Conservation (phyloP, 106 monocot species). For the Agapanthus africanus region DNA sequence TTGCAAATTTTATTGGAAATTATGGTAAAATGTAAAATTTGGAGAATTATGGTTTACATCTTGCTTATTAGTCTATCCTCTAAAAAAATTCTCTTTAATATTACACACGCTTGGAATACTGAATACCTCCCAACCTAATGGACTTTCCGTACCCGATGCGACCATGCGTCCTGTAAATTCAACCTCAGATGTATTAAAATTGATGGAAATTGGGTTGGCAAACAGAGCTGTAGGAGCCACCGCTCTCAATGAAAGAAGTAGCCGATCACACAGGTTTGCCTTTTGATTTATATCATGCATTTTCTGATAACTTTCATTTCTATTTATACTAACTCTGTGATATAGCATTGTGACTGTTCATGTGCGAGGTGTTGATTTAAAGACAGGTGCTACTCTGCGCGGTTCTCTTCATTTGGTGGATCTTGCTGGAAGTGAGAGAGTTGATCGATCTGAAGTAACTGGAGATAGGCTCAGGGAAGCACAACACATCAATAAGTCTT, state of each 20-base stretch:
- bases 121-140: slow-evolving; percentile 43
- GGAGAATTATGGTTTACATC: too few relatives aligned
- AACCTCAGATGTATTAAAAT: slow-evolving; percentile 49
- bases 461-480: slow-evolving; percentile 85
- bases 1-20: too few relatives aligned
- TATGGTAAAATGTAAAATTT: too few relatives aligned
- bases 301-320: neutral
- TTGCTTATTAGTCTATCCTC: too few relatives aligned
- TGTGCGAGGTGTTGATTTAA: slow-evolving; percentile 53
- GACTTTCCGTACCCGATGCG: slow-evolving; percentile 73
- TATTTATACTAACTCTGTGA: neutral
- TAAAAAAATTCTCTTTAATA: too few relatives aligned
- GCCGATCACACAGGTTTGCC: slow-evolving; percentile 70
- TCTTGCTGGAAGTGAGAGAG: slow-evolving; percentile 91
- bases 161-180: slow-evolving; percentile 57
- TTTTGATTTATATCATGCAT: neutral
- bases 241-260: slow-evolving; percentile 73
- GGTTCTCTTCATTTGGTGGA: slow-evolving; percentile 73
- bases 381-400: slow-evolving; percentile 36
- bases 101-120: slow-evolving; percentile 60
- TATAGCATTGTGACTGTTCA: slow-evolving; percentile 70
- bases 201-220: slow-evolving; percentile 51
- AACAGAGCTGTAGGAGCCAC: slow-evolving; percentile 64
- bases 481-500: slow-evolving; percentile 83
- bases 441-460: slow-evolving; percentile 75